These are phyloP conservation scores for Penicillium roqueforti DNA, from an alignment of 495 filamentous ascomycete genomes.

Conservation along the genomic window DNA sequence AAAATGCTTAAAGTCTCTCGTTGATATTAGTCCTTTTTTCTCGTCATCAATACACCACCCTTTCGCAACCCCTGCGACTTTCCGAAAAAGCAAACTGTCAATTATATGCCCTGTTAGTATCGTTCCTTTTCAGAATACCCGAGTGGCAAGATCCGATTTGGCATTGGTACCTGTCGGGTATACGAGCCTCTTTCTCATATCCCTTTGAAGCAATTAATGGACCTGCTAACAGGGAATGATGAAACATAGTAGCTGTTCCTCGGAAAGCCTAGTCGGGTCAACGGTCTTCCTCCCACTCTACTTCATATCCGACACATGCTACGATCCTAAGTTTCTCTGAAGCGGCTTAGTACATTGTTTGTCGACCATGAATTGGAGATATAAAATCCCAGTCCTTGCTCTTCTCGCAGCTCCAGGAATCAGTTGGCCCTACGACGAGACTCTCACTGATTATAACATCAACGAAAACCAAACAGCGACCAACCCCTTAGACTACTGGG, in stretches of 20 bases:
- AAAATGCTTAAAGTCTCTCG: neutral
- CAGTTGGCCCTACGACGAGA: conserved; percentile 54
- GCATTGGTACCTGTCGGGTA: neutral
- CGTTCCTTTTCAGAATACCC: neutral
- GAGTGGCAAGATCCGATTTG: neutral
- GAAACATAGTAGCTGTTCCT: neutral
- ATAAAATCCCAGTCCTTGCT: conserved; percentile 23
- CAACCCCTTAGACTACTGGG: conserved; percentile 58
- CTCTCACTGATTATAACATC: conserved; percentile 54
- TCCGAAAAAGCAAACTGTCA: neutral
- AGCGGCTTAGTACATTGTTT: conserved; percentile 6
- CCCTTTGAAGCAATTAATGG: neutral
- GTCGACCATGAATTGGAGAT: conserved; percentile 36
- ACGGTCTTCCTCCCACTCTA: neutral
- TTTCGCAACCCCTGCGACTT: neutral
- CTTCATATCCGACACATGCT: conserved; percentile 7
- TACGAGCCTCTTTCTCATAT: neutral
- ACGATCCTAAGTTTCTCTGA: neutral
- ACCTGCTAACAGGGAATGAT: neutral
- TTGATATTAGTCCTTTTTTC: neutral
- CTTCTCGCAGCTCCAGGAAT: conserved; percentile 25
- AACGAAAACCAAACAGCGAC: conserved; percentile 59
- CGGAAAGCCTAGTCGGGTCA: neutral
- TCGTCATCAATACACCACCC: neutral
- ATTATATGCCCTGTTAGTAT: neutral